Evolutionary conservation across 176 grass and related monocot genomes (phyloP), one percentile per base, ranked within the genome.

Genomic region (Aegilops speltoides): DNA sequence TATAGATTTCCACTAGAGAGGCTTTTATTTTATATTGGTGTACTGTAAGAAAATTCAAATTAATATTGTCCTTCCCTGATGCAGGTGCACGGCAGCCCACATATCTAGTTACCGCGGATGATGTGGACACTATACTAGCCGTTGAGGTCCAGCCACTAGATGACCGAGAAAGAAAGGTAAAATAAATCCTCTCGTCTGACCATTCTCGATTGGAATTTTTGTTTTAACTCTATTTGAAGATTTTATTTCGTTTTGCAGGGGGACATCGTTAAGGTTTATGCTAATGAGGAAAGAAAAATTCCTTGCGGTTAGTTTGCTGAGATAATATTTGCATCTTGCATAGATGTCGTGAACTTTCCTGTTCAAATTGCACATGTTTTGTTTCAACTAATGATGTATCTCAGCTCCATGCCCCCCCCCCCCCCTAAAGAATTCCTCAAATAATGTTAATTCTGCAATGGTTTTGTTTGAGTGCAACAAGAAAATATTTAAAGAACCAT

Each of bases 131-230:
- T 48, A 1, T 48, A 15, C 46, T 48, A 48, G 46, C 46, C 46
- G 0, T 48, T 48, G 46, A 15, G 13, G 46, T 97, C 68, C 93
- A 97, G 38, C 95, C 95, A 59, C 82, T 97, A 60, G 95, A 97
- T 91, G 89, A 97, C 43, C 91, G 83, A 63, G 88, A 97, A 48
- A 86, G 95, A 72, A 97, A 95, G 87, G 95, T 97, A 38, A 82
- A 80, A 70, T 97, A 38, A 82, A 80, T 76, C 17, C 33, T 73
- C 25, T 24, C 33, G 38, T 67, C n/a, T 40, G 56, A 32, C 24
- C 76, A 45, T 84, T 87, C 64, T 71, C 79, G 29, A 24, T 13
- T 62, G 25, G 3, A 34, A 70, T 10, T 45, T 40, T 48, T 16
- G 48, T 67, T 46, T 71, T 88, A 37, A 48, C 79, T 78, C 76